Evolutionary conservation across 2,329 filamentous ascomycete genomes (phyloP).

Genomic region (Gremmenia infestans): DNA sequence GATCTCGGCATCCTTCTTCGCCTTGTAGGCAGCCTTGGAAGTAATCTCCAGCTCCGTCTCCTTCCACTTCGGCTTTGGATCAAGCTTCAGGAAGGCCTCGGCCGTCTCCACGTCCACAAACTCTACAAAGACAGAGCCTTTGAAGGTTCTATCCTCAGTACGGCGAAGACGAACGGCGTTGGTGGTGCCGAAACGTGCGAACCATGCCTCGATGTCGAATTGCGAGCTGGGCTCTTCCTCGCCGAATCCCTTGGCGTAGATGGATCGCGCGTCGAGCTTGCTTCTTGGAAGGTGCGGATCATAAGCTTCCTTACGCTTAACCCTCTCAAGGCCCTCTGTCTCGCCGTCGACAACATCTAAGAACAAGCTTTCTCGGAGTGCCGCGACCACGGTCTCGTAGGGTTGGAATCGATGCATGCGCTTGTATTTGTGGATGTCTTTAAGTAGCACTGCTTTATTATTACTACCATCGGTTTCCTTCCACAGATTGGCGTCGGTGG

Average conservation of each 20-base stretch:
- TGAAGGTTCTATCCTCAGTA: conserved; percentile 68
- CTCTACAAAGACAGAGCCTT: conserved; percentile 94
- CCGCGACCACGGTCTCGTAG: conserved; percentile 75
- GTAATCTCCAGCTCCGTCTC: conserved; percentile 70
- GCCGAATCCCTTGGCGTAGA: conserved; percentile 94
- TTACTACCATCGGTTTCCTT: conserved; percentile 68
- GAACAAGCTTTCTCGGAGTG: conserved; percentile 70
- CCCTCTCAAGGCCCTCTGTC: conserved; percentile 52
- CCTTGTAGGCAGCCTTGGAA: conserved; percentile 82
- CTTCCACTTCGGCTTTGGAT: conserved; percentile 81
- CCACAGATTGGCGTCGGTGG: conserved; percentile 83
- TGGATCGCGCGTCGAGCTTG: conserved; percentile 65
- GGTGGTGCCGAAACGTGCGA: conserved; percentile 71
- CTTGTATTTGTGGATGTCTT: conserved; percentile 79
- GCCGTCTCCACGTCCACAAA: conserved; percentile 76
- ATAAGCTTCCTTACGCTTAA: conserved; percentile 73
- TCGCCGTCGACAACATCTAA: conserved; percentile 72
- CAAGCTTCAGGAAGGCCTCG: conserved; percentile 72
- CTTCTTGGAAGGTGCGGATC: conserved; percentile 54
- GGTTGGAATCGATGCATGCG: conserved; percentile 95
- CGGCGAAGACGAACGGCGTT: conserved; percentile 86
- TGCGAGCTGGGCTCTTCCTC: conserved; percentile 79
- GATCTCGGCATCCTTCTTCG: conserved; percentile 71
- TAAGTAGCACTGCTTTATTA: conserved; percentile 77
- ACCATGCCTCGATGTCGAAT: conserved; percentile 91